phyloP scores from a whole-genome alignment of 1,284 basidiomycete species.

The Boletus smithii region DNA sequence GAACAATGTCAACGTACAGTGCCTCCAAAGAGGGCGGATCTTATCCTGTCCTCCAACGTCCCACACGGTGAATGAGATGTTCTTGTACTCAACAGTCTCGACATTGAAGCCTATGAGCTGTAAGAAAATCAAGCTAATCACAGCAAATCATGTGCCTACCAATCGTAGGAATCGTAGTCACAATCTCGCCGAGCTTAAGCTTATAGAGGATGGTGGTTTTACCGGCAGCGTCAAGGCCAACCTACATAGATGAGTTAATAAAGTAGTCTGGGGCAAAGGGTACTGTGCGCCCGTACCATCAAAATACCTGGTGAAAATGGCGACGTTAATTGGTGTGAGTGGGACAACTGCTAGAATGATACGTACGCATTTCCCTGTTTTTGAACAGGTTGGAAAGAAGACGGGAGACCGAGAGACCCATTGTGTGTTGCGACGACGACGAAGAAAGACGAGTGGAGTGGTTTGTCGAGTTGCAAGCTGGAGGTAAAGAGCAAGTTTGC shows the following conservation, averaged over 20 bases:
- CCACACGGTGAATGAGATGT: slow-evolving; percentile 90
- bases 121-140: slow-evolving; percentile 23
- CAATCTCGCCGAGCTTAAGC: slow-evolving; percentile 97
- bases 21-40: slow-evolving; percentile 94
- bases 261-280: slow-evolving; percentile 12
- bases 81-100: slow-evolving; percentile 92
- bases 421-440: slow-evolving; percentile 42
- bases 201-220: slow-evolving; percentile 99
- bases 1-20: slow-evolving; percentile 64
- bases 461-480: slow-evolving; percentile 36
- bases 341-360: slow-evolving; percentile 23
- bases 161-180: slow-evolving; percentile 99
- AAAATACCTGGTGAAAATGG: slow-evolving; percentile 57
- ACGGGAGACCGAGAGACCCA: slow-evolving; percentile 85
- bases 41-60: slow-evolving; percentile 88
- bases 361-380: slow-evolving; percentile 99
- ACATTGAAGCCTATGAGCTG: slow-evolving; percentile 87
- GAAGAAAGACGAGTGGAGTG: slow-evolving; percentile 31
- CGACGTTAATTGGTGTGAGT: slow-evolving; percentile 38
- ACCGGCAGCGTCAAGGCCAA: slow-evolving; percentile 96
- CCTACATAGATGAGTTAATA: slow-evolving; percentile 41
- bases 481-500: slow-evolving; percentile 37
- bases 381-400: slow-evolving; percentile 89
- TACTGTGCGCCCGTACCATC: slow-evolving; percentile 48
- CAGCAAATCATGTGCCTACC: slow-evolving; percentile 54